These are phyloP conservation scores for Wickerhamiella azymoides DNA, from an alignment of 805 yeast species.

Conservation along the genomic window DNA sequence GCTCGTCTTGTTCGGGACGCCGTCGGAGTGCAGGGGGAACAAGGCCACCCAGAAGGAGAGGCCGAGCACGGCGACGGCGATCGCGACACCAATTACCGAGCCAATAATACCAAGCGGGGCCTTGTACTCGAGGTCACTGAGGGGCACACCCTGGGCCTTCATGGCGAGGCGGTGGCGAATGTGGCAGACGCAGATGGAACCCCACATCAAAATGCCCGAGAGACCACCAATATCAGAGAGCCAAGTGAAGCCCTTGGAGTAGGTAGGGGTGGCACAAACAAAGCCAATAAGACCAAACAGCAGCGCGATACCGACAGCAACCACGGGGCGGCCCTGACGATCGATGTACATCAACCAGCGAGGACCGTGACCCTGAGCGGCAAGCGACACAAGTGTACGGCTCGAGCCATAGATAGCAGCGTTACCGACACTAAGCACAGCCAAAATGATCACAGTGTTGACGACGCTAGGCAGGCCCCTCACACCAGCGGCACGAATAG, in stretches of 20 bases:
- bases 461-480: slow-evolving; percentile 52
- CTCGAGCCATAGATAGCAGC: slow-evolving; percentile 59
- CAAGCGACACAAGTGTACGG: slow-evolving; percentile 53
- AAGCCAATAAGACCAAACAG: slow-evolving; percentile 44
- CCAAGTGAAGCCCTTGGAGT: slow-evolving; percentile 50
- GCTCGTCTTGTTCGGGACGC: slow-evolving; percentile 23
- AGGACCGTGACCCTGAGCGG: slow-evolving; percentile 54
- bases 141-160: slow-evolving; percentile 48
- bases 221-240: slow-evolving; percentile 63
- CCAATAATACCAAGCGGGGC: slow-evolving; percentile 60
- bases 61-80: slow-evolving; percentile 47
- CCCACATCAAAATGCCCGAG: slow-evolving; percentile 72
- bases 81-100: slow-evolving; percentile 43
- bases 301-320: slow-evolving; percentile 39
- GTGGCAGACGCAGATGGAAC: slow-evolving; percentile 54
- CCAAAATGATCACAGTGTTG: slow-evolving; percentile 55
- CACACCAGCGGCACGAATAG: slow-evolving; percentile 53
- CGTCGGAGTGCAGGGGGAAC: slow-evolving; percentile 44
- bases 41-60: slow-evolving; percentile 78
- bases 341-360: slow-evolving; percentile 52
- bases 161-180: slow-evolving; percentile 54
- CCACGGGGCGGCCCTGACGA: slow-evolving; percentile 63
- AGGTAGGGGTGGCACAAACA: slow-evolving; percentile 44
- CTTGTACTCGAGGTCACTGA: slow-evolving; percentile 51
- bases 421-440: slow-evolving; percentile 62